Conservation (phyloP, 768 basidiomycete genomes). For the Kondoa subrosea region DNA sequence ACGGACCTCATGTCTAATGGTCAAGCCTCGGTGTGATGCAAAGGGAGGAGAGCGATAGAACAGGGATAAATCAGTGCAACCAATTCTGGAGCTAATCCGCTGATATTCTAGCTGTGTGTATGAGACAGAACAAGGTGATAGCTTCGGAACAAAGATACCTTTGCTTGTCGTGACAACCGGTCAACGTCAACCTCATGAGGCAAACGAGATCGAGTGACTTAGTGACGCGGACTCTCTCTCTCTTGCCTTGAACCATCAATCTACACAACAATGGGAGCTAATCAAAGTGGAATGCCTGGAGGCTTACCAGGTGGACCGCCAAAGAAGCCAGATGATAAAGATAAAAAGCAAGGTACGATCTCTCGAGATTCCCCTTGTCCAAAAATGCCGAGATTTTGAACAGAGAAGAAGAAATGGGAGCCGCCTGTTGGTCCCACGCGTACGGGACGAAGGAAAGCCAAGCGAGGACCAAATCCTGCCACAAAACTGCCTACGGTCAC, state of each 20-base stretch:
- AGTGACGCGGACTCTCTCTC: not conserved
- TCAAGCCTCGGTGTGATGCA: not conserved
- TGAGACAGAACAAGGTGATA: no score
- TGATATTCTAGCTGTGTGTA: no score
- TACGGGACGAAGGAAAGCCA: slow-evolving; percentile 13
- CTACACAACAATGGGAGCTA: not conserved
- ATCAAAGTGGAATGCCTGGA: slow-evolving; percentile 2
- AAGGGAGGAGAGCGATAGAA: no score
- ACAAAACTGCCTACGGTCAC: slow-evolving; percentile 19
- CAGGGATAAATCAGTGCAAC: no score
- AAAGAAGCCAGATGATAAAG: slow-evolving; percentile 12
- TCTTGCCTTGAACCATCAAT: slow-evolving; percentile 1
- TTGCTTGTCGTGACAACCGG: no score
- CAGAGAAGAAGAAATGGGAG: slow-evolving; percentile 19
- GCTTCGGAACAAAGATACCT: no score
- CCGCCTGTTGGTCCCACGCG: slow-evolving; percentile 19
- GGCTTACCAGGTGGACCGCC: slow-evolving; percentile 11
- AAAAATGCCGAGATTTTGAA: not conserved
- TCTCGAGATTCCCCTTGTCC: not conserved
- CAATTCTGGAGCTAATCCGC: no score
- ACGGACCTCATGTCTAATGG: not conserved
- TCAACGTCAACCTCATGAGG: no score
- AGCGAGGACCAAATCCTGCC: slow-evolving; percentile 15
- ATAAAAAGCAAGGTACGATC: slow-evolving; percentile 18
- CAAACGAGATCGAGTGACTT: not conserved